Evolutionary conservation across 208 protist species (phyloP), one percentile per base, ranked within the genome.

Genomic region (Trypanosoma scelopori): DNA sequence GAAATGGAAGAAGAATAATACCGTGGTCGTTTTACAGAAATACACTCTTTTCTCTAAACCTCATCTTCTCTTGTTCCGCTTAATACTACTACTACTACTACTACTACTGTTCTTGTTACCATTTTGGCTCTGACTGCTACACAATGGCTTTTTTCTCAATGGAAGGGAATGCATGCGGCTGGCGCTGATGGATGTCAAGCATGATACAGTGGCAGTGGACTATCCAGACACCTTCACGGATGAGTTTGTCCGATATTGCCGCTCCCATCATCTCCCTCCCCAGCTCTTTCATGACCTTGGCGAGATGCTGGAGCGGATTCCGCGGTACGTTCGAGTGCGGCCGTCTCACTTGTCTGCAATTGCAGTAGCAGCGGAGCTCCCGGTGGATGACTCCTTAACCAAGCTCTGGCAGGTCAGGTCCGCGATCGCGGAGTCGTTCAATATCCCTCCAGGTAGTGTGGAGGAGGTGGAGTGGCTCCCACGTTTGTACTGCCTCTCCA

Each of bases 241-340:
- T n/a, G 76, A 78, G 18, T 71, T 94, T 47, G 49, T 76, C 1
- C 51, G 60, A 35, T 78, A 92, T 59, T 89, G 82, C 53, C 56
- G 57, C 43, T 49, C 62, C 11, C 62, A 81, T 53, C 71, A 70
- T 42, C 63, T 91, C 5, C 78, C 81, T 3, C 71, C 85, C 11
- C 55, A 71, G 13, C 72, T 94, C 12, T 94, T 91, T 67, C 49
- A 39, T 16, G 79, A 95, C 37, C 49, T 82, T 0, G 50, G 13
- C 7, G n/a, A 48, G 42, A 15, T 79, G 11, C 39, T 72, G 7
- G 22, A 41, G n/a, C 1, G 43, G 42, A 23, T 68, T 6, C 76
- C 69, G 12, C 80, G 89, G 13, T 93, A 87, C 63, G 66, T 89
- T 7, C 84, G 86, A 3, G 23, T 95, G 5, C 80, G 85, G 22